These are phyloP conservation scores for Calonectria crousiana DNA, from an alignment of 2,329 filamentous ascomycete species.

Conservation along the genomic window DNA sequence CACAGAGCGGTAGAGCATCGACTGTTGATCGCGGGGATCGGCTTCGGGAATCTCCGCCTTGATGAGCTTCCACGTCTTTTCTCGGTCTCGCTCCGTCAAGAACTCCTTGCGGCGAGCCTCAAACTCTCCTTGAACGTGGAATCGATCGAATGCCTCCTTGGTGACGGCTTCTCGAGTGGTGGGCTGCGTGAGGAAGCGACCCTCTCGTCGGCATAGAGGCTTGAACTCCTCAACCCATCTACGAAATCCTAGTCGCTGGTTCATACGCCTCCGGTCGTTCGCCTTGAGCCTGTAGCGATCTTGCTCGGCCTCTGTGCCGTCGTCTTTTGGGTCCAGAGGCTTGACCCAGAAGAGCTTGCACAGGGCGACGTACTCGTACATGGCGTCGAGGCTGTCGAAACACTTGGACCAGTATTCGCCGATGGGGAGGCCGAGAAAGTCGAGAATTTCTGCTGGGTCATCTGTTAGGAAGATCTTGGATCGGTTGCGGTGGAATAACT, in stretches of 20 bases:
- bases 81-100: constrained; percentile 53
- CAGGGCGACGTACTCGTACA: constrained; percentile 72
- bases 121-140: constrained; percentile 61
- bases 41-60: constrained; percentile 50
- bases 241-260: constrained; percentile 67
- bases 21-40: constrained; percentile 39
- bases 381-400: constrained; percentile 65
- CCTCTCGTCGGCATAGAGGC: constrained; percentile 60
- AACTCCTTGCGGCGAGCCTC: constrained; percentile 55
- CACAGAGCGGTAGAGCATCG: constrained; percentile 48
- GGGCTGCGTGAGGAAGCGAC: constrained; percentile 46
- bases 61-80: constrained; percentile 62
- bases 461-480: constrained; percentile 71
- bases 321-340: constrained; percentile 46
- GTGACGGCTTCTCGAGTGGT: constrained; percentile 60
- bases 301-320: constrained; percentile 27
- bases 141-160: constrained; percentile 65
- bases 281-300: constrained; percentile 57
- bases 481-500: constrained; percentile 66
- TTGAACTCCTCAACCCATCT: constrained; percentile 74
- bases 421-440: constrained; percentile 72
- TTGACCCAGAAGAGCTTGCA: constrained; percentile 70
- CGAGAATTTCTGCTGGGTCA: constrained; percentile 67
- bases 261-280: constrained; percentile 70
- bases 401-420: constrained; percentile 61